These are phyloP conservation scores for Arthroderma sp. DNA, from an alignment of 2,329 filamentous ascomycete species.

Conservation along the genomic window DNA sequence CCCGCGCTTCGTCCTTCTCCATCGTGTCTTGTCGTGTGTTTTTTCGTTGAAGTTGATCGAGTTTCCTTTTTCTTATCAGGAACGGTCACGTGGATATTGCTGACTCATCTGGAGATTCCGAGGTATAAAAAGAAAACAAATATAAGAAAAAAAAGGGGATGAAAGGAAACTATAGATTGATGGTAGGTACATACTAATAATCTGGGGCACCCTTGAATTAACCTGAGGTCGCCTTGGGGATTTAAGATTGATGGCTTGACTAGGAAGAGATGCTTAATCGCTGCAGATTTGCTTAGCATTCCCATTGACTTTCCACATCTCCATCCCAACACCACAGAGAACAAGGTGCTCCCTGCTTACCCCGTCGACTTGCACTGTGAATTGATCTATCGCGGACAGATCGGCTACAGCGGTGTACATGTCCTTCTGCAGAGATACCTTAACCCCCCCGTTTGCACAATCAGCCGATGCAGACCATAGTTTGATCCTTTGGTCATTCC, in stretches of 20 bases:
- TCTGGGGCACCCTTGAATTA: not conserved
- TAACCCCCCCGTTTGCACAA: conserved; percentile 18
- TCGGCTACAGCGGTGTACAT: conserved; percentile 43
- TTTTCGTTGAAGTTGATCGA: not conserved
- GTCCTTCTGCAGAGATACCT: conserved; percentile 19
- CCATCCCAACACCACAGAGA: conserved; percentile 41
- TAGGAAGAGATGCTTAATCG: conserved; percentile 2
- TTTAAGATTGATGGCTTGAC: conserved; percentile 3
- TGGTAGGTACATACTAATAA: not conserved
- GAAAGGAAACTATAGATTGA: too few species aligned
- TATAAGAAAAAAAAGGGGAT: too few species aligned
- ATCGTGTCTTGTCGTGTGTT: conserved; percentile 16
- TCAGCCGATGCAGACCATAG: conserved; percentile 27
- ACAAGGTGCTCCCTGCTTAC: conserved; percentile 22
- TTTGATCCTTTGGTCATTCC: conserved; percentile 38
- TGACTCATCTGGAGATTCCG: too few species aligned
- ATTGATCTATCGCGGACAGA: conserved; percentile 40
- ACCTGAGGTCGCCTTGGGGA: not conserved
- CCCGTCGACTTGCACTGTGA: conserved; percentile 15
- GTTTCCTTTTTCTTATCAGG: not conserved
- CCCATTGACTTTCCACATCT: conserved; percentile 25
- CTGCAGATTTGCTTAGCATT: conserved; percentile 8
- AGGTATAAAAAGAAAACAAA: too few species aligned
- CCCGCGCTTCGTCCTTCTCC: conserved; percentile 27
- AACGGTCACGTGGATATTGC: not conserved